phyloP scores from a whole-genome alignment of 148 eudicot genomes.

The Dysphania ambrosioides region DNA sequence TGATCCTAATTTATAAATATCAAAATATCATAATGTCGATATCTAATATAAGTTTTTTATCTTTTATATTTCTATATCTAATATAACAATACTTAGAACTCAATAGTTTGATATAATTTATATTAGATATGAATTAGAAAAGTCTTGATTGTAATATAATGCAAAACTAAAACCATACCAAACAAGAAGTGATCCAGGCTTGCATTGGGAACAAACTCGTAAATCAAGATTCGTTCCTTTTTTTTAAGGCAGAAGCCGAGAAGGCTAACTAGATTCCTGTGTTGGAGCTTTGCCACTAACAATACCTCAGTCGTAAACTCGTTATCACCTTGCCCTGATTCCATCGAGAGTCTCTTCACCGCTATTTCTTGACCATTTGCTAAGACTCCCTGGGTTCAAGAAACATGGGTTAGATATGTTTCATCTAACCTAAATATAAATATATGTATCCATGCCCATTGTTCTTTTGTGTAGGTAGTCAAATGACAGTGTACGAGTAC shows the following conservation, averaged over 20 bases:
- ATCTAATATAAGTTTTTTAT: too few species aligned
- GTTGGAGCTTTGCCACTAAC: constrained; percentile 47
- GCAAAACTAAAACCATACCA: constrained; percentile 3
- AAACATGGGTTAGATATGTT: not conserved
- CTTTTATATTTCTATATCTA: too few species aligned
- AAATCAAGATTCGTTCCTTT: constrained; percentile 41
- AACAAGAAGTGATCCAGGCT: constrained; percentile 47
- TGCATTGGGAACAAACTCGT: constrained; percentile 41
- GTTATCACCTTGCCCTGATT: constrained; percentile 7
- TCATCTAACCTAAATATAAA: too few species aligned
- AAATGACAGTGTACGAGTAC: too few species aligned
- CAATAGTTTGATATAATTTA: too few species aligned
- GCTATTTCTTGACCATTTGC: constrained; percentile 19
- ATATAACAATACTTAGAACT: too few species aligned
- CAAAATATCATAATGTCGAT: too few species aligned
- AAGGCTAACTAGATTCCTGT: constrained; percentile 42
- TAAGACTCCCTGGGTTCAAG: constrained; percentile 10
- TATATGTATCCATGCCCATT: too few species aligned
- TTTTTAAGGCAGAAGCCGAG: constrained; percentile 37
- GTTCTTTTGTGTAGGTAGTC: too few species aligned
- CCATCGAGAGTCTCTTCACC: constrained; percentile 19
- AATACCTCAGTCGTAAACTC: constrained; percentile 32
- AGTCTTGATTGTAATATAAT: too few species aligned
- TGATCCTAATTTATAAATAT: too few species aligned
- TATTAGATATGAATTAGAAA: too few species aligned